Evolutionary conservation across 768 basidiomycete genomes (phyloP).

Genomic region (Phanerochaete carnosa): DNA sequence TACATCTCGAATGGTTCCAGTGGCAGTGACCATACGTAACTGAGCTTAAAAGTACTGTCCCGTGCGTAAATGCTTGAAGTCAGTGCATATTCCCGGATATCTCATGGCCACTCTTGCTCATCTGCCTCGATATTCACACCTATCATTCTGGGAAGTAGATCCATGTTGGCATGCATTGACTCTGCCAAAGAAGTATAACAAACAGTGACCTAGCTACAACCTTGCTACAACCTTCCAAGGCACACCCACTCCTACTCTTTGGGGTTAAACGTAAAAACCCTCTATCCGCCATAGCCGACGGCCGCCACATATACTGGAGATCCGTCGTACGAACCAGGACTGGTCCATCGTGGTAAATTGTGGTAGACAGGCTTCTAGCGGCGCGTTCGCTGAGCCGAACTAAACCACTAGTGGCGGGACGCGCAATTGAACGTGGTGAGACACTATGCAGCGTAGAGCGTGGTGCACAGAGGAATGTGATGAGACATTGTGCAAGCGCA

Average conservation of each 20-base stretch:
- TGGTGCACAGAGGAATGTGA: neutral
- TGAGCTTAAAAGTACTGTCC: no score
- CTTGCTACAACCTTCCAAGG: neutral
- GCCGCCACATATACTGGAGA: neutral
- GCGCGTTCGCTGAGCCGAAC: neutral
- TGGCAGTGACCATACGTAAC: no score
- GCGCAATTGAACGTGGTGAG: no score
- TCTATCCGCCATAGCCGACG: neutral
- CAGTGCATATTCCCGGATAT: no score
- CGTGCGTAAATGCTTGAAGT: no score
- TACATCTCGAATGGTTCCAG: no score
- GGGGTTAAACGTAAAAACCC: no score
- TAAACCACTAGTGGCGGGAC: no score
- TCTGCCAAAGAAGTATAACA: conserved; percentile 2
- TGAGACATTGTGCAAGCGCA: neutral
- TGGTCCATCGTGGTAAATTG: neutral
- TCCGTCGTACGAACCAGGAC: neutral
- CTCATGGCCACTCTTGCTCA: no score
- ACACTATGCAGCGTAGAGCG: neutral
- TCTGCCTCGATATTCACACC: no score
- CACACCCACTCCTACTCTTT: neutral
- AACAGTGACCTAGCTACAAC: neutral
- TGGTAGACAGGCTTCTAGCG: neutral
- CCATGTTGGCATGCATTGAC: conserved; percentile 5
- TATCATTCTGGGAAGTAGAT: neutral